phyloP scores from a whole-genome alignment of 495 filamentous ascomycete species.

The Hypoxylon rickii region DNA sequence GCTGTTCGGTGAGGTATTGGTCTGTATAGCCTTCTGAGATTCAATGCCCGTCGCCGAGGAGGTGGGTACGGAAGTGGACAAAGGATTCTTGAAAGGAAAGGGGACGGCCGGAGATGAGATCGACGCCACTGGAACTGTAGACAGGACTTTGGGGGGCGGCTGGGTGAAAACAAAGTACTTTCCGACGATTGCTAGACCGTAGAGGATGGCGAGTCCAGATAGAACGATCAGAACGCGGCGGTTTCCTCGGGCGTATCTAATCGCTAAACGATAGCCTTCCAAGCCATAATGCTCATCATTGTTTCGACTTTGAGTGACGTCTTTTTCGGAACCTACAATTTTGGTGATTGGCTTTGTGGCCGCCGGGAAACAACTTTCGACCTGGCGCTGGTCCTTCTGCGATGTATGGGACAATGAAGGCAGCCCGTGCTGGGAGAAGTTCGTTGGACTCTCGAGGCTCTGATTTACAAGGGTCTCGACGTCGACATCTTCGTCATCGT shows the following conservation, averaged over 20 bases:
- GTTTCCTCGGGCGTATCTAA: constrained; percentile 20
- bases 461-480: constrained; percentile 36
- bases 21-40: constrained; percentile 31
- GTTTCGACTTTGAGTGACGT: not conserved
- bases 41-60: constrained; percentile 13
- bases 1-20: constrained; percentile 30
- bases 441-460: constrained; percentile 38
- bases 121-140: constrained; percentile 39
- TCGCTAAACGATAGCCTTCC: constrained; percentile 6
- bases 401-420: constrained; percentile 11
- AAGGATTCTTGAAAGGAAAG: constrained; percentile 6
- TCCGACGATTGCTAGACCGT: constrained; percentile 23
- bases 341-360: constrained; percentile 4
- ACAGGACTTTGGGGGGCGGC: constrained; percentile 25
- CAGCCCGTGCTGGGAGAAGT: constrained; percentile 33
- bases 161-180: constrained; percentile 27
- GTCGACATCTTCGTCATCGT: constrained; percentile 40
- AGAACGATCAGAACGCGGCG: constrained; percentile 24
- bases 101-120: constrained; percentile 28
- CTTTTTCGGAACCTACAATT: not conserved
- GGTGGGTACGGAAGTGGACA: constrained; percentile 9
- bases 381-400: constrained; percentile 14
- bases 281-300: not conserved
- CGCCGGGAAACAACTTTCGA: constrained; percentile 5
- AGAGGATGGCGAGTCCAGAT: constrained; percentile 27